phyloP scores from a whole-genome alignment of 2,329 filamentous ascomycete genomes.

The Fusarium sp. region DNA sequence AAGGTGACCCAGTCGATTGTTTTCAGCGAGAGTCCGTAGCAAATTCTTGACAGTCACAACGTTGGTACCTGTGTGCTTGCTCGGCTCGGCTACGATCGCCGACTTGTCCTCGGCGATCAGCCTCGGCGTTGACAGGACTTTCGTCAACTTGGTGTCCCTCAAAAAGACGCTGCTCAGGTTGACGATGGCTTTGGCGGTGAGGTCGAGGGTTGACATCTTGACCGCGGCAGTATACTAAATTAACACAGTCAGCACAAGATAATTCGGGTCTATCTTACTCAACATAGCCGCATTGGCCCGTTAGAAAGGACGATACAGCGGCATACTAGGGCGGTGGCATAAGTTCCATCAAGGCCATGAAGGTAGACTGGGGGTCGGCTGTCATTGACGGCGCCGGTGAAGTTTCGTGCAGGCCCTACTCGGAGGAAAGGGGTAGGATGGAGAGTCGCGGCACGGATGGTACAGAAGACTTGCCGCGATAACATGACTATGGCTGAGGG shows the following conservation, averaged over 20 bases:
- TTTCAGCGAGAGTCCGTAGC: conserved; percentile 87
- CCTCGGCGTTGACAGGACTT: conserved; percentile 78
- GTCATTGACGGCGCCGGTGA: too few species aligned
- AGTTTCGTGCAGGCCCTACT: neutral
- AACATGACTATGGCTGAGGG: neutral
- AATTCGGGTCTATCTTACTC: neutral
- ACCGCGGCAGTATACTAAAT: conserved; percentile 61
- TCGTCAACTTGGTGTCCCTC: conserved; percentile 83
- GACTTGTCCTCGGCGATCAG: conserved; percentile 74
- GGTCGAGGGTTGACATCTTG: conserved; percentile 87
- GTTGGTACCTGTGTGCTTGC: conserved; percentile 80
- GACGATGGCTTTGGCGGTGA: conserved; percentile 82
- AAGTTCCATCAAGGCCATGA: neutral
- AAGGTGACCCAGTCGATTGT: conserved; percentile 91
- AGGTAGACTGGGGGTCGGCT: neutral
- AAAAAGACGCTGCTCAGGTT: conserved; percentile 77
- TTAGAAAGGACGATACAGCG: neutral
- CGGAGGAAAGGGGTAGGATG: neutral
- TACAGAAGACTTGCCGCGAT: neutral
- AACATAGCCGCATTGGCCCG: neutral
- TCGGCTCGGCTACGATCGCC: conserved; percentile 85
- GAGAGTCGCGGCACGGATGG: neutral
- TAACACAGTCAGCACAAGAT: neutral
- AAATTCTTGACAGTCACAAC: conserved; percentile 95
- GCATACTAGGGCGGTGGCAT: neutral